Base-by-base conservation (phyloP, 2,329 filamentous ascomycete genomes). In the Colletotrichum higginsianum region DNA sequence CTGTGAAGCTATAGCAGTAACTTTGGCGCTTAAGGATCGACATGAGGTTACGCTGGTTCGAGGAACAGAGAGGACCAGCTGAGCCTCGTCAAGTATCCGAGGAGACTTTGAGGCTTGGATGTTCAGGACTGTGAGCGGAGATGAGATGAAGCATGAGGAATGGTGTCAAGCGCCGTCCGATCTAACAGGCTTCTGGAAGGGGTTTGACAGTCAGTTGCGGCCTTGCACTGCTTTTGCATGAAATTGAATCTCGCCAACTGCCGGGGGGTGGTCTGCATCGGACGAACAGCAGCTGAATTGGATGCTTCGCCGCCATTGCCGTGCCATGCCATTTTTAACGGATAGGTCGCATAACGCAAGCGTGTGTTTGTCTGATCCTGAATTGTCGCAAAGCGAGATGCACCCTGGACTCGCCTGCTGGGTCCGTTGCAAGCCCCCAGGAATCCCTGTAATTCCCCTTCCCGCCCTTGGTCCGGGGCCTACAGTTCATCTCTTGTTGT, bases 241-340 rank as follows among this genome's bases (percentile, higher is more conserved):
- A 60, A 63, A 57, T 60, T 58, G 58, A 68, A 71, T 71, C 46
- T 71, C 58, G 60, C 60, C 65, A 68, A 60, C 26, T 68, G 40
- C 50, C 58, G 44, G 67, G 52, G 67, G 53, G 47, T n/a, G n/a
- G 30, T 30, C 21, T 26, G 65, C 58, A 68, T 68, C 65, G 65
- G 65, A 71, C 46, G 65, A 71, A 68, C 65, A 42, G 23, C 55
- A 49, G 44, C 38, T 12, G 30, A 30, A 26, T 38, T 12, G 30
- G 58, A 26, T 16, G 30, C 44, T 57, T 49, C 16, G 46, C 60
- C 35, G 8, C n/a, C 26, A 21, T 23, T 23, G 15, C 46, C 12
- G 15, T 52, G 11, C n/a, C 30, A 35, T 52, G 11, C n/a, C 30
- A 35, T 9, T 35, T 35, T 9, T 2, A 9, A 35, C 30, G 30